phyloP scores from a whole-genome alignment of 345 rosid genomes.

The Mangifera indica region DNA sequence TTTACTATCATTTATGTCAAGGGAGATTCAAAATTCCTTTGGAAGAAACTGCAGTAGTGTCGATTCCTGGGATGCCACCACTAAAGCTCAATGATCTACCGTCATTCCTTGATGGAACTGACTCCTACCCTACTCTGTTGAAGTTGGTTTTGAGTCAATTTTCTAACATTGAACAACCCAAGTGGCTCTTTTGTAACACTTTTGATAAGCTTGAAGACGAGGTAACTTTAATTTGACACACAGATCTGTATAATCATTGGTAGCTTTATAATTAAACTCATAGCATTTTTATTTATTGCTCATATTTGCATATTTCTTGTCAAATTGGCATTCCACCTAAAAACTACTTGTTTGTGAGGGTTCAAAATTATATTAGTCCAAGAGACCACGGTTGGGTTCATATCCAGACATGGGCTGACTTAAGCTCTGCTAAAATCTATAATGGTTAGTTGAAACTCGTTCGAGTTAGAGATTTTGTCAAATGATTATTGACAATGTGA shows the following conservation, averaged over 20 bases:
- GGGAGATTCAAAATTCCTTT: constrained; percentile 15
- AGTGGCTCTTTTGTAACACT: constrained; percentile 38
- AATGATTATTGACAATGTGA: too few species aligned
- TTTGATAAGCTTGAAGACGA: constrained; percentile 47
- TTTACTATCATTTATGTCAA: constrained; percentile 17
- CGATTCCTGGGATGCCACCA: constrained; percentile 23
- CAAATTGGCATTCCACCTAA: too few species aligned
- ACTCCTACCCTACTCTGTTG: constrained; percentile 20
- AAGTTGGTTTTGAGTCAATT: constrained; percentile 29
- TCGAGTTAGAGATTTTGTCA: too few species aligned
- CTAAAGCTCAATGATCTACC: constrained; percentile 48
- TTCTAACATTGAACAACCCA: constrained; percentile 33
- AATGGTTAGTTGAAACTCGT: too few species aligned
- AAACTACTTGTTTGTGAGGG: too few species aligned
- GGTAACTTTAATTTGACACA: constrained; percentile 22
- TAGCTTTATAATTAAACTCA: too few species aligned
- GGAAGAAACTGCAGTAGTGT: neutral
- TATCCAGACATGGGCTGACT: too few species aligned
- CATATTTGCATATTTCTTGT: neutral
- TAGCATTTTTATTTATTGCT: too few species aligned
- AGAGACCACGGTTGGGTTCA: too few species aligned
- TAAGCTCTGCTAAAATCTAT: too few species aligned
- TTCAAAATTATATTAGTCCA: too few species aligned
- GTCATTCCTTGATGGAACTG: constrained; percentile 28
- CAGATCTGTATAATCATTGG: too few species aligned